These are phyloP conservation scores for Epichloe aotearoae DNA, from an alignment of 2,329 filamentous ascomycete genomes.

Conservation along the genomic window DNA sequence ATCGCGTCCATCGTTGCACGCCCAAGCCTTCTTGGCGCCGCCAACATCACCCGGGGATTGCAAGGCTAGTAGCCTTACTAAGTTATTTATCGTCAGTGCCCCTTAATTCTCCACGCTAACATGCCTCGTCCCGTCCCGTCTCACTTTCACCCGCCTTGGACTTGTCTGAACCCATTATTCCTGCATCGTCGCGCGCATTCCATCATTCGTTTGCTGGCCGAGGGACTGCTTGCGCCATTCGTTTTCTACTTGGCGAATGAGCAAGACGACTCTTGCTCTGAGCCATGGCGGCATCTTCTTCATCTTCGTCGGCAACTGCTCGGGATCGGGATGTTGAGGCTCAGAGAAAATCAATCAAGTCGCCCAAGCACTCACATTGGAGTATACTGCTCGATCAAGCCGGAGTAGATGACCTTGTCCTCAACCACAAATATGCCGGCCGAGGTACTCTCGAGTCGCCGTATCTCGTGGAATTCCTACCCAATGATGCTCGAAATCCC, in stretches of 20 bases:
- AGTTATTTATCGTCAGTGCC: too few species aligned
- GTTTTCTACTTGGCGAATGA: neutral
- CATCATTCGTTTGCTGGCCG: neutral
- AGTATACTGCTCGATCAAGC: slow-evolving; percentile 43
- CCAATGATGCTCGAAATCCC: slow-evolving; percentile 53
- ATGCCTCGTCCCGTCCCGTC: too few species aligned
- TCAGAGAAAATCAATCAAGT: slow-evolving; percentile 15
- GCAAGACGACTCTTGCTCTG: neutral
- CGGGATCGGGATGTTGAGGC: slow-evolving; percentile 30
- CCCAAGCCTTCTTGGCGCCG: too few species aligned
- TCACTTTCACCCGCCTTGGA: neutral
- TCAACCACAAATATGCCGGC: slow-evolving; percentile 43
- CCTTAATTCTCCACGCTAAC: too few species aligned
- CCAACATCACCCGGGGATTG: too few species aligned
- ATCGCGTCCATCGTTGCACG: too few species aligned
- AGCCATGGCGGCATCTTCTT: slow-evolving; percentile 5
- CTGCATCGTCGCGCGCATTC: neutral
- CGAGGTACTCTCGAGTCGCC: slow-evolving; percentile 54
- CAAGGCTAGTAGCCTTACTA: too few species aligned
- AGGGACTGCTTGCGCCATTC: neutral
- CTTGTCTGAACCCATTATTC: neutral
- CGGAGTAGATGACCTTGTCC: slow-evolving; percentile 41
- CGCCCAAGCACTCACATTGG: slow-evolving; percentile 30
- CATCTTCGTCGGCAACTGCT: slow-evolving; percentile 1
- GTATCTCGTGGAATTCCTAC: slow-evolving; percentile 55